Conservation (phyloP, 2,329 filamentous ascomycete species). For the Diaporthe sp. region DNA sequence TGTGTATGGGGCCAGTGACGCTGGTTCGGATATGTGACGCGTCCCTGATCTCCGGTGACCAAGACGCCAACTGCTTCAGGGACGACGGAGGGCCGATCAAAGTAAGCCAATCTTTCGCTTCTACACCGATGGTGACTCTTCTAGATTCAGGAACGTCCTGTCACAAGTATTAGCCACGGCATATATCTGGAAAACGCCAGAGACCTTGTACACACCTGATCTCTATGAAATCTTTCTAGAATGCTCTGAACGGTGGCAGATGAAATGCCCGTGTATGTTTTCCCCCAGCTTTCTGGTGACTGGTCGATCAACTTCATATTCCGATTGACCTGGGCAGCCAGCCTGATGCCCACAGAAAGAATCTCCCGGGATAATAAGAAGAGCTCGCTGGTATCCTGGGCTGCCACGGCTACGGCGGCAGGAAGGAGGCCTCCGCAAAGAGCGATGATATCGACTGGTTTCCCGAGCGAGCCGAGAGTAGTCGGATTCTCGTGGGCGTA, state of each 20-base stretch:
- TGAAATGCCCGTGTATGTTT: not conserved
- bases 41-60: not conserved
- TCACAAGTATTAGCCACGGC: not conserved
- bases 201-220: not conserved
- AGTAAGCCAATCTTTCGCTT: constrained; percentile 1
- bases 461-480: not conserved
- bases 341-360: not conserved
- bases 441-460: not conserved
- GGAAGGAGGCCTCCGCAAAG: not conserved
- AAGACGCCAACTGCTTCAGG: not conserved
- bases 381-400: not conserved
- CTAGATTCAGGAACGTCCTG: not conserved
- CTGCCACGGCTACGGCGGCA: not conserved
- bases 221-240: not conserved
- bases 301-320: not conserved
- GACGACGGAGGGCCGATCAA: not conserved
- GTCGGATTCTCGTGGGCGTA: not conserved
- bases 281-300: not conserved
- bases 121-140: not conserved
- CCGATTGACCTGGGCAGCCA: not conserved
- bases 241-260: not conserved
- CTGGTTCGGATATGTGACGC: not conserved
- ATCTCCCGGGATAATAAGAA: not conserved
- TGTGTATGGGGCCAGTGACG: not conserved
- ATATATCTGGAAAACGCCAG: not conserved